Evolutionary conservation across 768 basidiomycete species (phyloP).

Genomic region (Rickenella mellea): DNA sequence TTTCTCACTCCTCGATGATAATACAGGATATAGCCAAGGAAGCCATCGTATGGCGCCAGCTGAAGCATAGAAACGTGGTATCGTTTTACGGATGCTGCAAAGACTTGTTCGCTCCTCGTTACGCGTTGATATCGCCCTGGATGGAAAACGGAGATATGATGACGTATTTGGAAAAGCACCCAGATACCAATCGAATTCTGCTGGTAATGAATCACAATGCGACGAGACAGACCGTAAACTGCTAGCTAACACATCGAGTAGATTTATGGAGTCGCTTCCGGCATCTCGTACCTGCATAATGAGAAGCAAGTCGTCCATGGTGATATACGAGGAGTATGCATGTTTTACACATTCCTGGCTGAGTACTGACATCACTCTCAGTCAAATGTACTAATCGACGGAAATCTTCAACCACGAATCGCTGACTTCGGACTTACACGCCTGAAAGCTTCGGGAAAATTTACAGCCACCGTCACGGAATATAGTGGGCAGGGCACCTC

Average conservation of each 20-base stretch:
- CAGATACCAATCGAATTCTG: neutral
- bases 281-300: conserved; percentile 3
- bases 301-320: conserved; percentile 1
- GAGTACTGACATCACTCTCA: neutral
- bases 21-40: neutral
- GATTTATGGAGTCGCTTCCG: neutral
- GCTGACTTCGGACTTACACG: neutral
- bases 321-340: conserved; percentile 2
- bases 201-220: neutral
- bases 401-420: neutral
- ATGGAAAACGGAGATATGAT: neutral
- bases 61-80: neutral
- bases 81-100: neutral
- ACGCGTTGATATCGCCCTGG: neutral
- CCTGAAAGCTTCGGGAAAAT: too few relatives aligned
- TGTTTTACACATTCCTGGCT: neutral
- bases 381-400: conserved; percentile 1
- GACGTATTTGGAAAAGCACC: neutral
- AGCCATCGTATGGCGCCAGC: neutral
- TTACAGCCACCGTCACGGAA: neutral
- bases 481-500: neutral
- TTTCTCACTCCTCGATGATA: too few relatives aligned
- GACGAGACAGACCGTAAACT: too few relatives aligned
- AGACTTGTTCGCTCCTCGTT: neutral
- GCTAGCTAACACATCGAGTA: too few relatives aligned